Conservation (phyloP, 2,329 filamentous ascomycete species). For the Septoria linicola region DNA sequence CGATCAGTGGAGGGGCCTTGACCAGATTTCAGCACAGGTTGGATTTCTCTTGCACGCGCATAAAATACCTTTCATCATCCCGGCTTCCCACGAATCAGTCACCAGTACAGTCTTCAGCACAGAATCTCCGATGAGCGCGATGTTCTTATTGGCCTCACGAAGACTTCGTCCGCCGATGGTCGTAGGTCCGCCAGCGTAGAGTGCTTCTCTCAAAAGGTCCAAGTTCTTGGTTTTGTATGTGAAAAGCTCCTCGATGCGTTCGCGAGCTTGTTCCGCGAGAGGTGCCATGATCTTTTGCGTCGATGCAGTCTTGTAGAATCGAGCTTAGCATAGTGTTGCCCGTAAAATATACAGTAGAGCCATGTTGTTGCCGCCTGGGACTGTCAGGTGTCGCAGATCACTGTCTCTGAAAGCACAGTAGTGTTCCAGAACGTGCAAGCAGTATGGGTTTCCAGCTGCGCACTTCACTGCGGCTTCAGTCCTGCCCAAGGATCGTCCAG, state of each 20-base stretch:
- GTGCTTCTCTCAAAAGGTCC: not conserved
- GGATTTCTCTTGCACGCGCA: not conserved
- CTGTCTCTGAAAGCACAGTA: too few relatives aligned
- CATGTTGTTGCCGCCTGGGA: too few relatives aligned
- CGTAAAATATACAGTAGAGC: too few relatives aligned
- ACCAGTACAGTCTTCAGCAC: not conserved
- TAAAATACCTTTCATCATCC: not conserved
- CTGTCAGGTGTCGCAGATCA: too few relatives aligned
- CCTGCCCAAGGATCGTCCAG: slow-evolving; percentile 69
- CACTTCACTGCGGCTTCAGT: slow-evolving; percentile 26
- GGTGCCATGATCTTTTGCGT: not conserved
- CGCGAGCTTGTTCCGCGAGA: not conserved
- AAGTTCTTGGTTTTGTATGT: not conserved
- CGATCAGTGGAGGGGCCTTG: not conserved
- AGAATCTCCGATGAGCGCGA: not conserved
- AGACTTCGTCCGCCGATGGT: not conserved
- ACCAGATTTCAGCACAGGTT: too few relatives aligned
- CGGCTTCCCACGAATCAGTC: not conserved
- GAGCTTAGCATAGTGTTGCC: too few relatives aligned
- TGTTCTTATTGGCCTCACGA: not conserved
- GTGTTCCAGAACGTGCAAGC: too few relatives aligned
- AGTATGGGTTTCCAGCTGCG: too few relatives aligned
- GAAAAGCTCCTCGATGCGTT: not conserved
- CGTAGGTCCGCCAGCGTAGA: not conserved
- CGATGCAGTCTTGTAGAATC: too few relatives aligned